A percentile compares a stretch with the other conserved stretches of the same genome.
These are phyloP conservation scores for Phialocephala sp. DNA, from an alignment of 2,329 filamentous ascomycete species.

Conservation along the genomic window DNA sequence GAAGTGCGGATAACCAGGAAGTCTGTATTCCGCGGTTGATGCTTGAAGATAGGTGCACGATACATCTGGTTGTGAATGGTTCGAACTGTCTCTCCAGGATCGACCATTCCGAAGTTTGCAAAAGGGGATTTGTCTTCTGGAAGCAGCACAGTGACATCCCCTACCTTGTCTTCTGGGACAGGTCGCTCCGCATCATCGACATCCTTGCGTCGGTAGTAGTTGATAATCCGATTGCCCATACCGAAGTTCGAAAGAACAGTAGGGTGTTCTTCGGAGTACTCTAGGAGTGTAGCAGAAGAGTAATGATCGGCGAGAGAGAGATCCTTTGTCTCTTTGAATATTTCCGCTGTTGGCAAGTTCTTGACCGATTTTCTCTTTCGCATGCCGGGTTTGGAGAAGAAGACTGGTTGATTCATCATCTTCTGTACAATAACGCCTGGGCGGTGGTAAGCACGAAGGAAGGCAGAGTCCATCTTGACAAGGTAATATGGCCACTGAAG, in stretches of 20 bases:
- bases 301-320: conserved; percentile 83
- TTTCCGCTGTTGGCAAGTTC: conserved; percentile 76
- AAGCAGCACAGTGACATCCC: conserved; percentile 85
- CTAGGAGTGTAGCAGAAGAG: conserved; percentile 83
- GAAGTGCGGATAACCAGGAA: conserved; percentile 86
- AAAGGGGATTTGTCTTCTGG: conserved; percentile 97
- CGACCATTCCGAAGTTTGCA: conserved; percentile 90
- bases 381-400: conserved; percentile 73
- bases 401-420: conserved; percentile 69
- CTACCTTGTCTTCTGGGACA: conserved; percentile 67
- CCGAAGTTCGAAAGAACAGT: conserved; percentile 94
- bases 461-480: conserved; percentile 74
- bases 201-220: conserved; percentile 91
- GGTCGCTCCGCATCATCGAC: conserved; percentile 56
- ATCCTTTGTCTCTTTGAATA: conserved; percentile 82
- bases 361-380: conserved; percentile 85
- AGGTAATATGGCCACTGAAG: conserved; percentile 97
- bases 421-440: conserved; percentile 76
- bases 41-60: conserved; percentile 90
- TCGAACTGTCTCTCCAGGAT: conserved; percentile 86
- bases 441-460: conserved; percentile 84
- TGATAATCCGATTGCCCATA: conserved; percentile 95
- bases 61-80: conserved; percentile 97
- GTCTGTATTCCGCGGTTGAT: conserved; percentile 77
- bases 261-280: conserved; percentile 95